Conservation (phyloP, 768 basidiomycete genomes). For the Podaxis sp. region DNA sequence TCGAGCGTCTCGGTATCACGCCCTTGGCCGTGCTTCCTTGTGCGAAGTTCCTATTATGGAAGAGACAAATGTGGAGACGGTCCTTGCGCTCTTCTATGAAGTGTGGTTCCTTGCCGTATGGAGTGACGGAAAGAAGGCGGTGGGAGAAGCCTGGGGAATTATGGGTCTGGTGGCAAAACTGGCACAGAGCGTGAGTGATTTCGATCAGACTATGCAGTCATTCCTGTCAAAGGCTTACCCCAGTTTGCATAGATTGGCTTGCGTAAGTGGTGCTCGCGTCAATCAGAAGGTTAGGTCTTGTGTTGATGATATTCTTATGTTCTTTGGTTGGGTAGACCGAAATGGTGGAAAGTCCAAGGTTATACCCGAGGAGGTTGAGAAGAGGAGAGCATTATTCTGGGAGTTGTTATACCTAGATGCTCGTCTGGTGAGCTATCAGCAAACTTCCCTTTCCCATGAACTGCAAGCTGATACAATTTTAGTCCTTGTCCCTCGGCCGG, state of each 20-base stretch:
- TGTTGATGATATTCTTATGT: conserved; percentile 10
- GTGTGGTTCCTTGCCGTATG: conserved; percentile 70
- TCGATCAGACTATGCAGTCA: conserved; percentile 1
- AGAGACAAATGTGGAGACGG: conserved; percentile 65
- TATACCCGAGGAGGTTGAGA: conserved; percentile 70
- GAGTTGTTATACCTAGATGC: conserved; percentile 67
- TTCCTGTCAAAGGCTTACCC: conserved; percentile 10
- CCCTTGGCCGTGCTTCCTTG: conserved; percentile 55
- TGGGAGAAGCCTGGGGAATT: conserved; percentile 55
- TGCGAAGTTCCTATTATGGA: conserved; percentile 68
- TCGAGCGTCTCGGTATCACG: conserved; percentile 42
- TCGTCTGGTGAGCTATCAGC: conserved; percentile 42
- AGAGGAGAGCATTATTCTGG: conserved; percentile 69
- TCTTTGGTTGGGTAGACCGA: conserved; percentile 44
- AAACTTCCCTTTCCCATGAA: neutral
- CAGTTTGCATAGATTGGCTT: conserved; percentile 48
- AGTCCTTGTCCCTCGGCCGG: conserved; percentile 65
- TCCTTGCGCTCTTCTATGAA: conserved; percentile 58
- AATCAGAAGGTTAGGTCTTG: neutral
- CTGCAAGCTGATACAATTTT: conserved; percentile 3
- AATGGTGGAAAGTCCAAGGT: conserved; percentile 64
- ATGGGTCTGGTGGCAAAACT: conserved; percentile 61
- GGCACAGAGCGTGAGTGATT: conserved; percentile 56
- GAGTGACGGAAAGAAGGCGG: conserved; percentile 67
- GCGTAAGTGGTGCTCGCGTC: conserved; percentile 37